A percentile compares a stretch with the other conserved stretches of the same genome.
These are phyloP conservation scores for Saccharomyces hybrid DNA, from an alignment of 1,139 yeast species.

Conservation along the genomic window DNA sequence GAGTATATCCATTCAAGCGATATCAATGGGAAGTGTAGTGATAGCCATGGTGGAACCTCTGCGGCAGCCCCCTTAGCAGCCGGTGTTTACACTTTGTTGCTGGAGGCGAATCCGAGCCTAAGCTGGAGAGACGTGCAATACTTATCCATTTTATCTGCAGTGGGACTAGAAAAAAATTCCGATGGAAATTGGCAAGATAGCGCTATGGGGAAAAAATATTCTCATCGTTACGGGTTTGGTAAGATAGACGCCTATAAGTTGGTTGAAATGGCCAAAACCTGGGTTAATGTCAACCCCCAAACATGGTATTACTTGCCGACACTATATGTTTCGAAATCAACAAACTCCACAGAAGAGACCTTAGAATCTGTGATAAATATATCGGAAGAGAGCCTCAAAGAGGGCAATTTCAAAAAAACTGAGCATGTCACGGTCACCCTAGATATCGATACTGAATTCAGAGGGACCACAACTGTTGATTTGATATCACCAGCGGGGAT, in stretches of 20 bases:
- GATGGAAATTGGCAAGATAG: conserved; percentile 68
- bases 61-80: conserved; percentile 99
- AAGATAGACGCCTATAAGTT: conserved; percentile 75
- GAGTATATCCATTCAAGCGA: conserved; percentile 92
- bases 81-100: conserved; percentile 76
- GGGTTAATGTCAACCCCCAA: conserved; percentile 87
- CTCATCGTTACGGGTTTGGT: conserved; percentile 90
- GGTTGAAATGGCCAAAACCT: conserved; percentile 66
- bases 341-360: conserved; percentile 23
- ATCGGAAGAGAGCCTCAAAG: conserved; percentile 41
- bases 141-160: conserved; percentile 64
- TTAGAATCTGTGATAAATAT: conserved; percentile 43
- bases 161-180: conserved; percentile 49
- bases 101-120: conserved; percentile 74
- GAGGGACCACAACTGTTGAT: conserved; percentile 67
- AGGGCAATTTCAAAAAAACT: conserved; percentile 56
- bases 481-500: conserved; percentile 72
- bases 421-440: conserved; percentile 87
- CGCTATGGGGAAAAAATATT: conserved; percentile 52
- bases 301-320: conserved; percentile 57
- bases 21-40: conserved; percentile 62
- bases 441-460: conserved; percentile 51
- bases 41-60: conserved; percentile 88
- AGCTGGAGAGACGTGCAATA: conserved; percentile 97
- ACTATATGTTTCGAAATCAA: conserved; percentile 19